Base-by-base conservation (phyloP, 352 stramenopile genomes). In the Phytopythium sindhum region DNA sequence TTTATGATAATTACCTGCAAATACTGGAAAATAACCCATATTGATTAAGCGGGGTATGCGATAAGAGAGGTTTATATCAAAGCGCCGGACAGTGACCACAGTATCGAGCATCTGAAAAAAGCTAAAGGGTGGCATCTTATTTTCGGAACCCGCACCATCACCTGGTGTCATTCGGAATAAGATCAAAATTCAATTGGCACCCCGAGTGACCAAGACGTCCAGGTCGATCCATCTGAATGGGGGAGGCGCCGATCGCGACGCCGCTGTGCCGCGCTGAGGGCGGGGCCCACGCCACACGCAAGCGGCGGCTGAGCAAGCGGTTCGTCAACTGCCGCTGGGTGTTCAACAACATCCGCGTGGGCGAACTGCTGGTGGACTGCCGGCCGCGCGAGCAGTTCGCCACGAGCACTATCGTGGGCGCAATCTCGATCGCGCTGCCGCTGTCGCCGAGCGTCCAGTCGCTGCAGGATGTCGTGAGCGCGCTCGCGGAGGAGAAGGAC, bases 271-370 rank as follows among this genome's bases (percentile, higher is more conserved):
- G 24, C 56, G 56, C 42, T 9, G 23, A 51, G 26, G 41, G 15
- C 61, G 37, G 37, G 8, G 26, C 12, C 26, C 24, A 19, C 14
- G 48, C 2, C 41, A 33, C 39, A 28, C 31, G 61, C 58, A 74
- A 64, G 57, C 67, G 64, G 48, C 63, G 31, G 51, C 57, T 69
- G 50, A 42, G 54, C 37, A 72, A 57, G 31, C 63, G 70, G n/a
- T 31, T 59, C 19, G 83, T 90, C 28, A 72, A 84, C 64, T 75
- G 67, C 24, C 78, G 70, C 45, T 93, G 80, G 81, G 79, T 92
- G 29, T 91, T 84, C 65, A 92, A 93, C 78, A 78, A 90, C 48
- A 72, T 92, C 50, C 73, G 85, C 54, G 72, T 84, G 12, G 85
- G 85, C 42, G 75, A 81, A 53, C 17, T 91, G 35, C 24, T 93